Conservation (phyloP, 164 flowering plant genomes). For the Echeveria elegans region DNA sequence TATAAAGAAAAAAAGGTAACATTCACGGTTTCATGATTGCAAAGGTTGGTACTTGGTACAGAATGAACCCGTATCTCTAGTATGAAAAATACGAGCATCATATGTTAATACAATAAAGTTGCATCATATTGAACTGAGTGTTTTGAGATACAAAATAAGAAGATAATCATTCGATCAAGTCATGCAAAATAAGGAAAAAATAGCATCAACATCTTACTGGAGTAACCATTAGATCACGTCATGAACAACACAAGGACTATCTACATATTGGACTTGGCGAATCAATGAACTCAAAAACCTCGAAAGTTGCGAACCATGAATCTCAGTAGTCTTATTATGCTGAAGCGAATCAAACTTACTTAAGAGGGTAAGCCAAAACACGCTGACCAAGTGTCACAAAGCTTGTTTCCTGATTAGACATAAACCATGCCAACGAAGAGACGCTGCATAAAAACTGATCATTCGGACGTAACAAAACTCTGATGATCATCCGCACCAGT, state of each 20-base stretch:
- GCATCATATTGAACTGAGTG: not conserved
- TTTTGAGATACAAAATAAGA: not conserved
- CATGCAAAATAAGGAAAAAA: not conserved
- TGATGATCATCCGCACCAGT: not conserved
- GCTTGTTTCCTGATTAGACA: constrained; percentile 84
- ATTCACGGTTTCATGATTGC: too few relatives aligned
- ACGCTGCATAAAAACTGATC: too few relatives aligned
- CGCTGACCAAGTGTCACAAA: constrained; percentile 80
- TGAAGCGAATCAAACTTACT: constrained; percentile 25
- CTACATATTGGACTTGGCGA: not conserved
- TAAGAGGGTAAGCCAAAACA: constrained; percentile 60
- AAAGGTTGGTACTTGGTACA: not conserved
- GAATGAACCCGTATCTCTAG: not conserved
- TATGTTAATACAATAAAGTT: too few relatives aligned
- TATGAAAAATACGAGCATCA: not conserved
- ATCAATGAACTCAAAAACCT: not conserved
- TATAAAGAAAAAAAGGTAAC: too few relatives aligned
- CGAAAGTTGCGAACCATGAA: too few relatives aligned
- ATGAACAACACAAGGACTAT: not conserved
- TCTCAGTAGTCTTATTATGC: too few relatives aligned
- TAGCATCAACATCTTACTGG: not conserved
- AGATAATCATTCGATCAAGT: not conserved
- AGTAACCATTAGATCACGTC: not conserved
- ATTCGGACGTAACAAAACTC: not conserved
- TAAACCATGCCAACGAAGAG: constrained; percentile 77